Base-by-base conservation (phyloP, 164 flowering plant species). In the Platanus orientalis region DNA sequence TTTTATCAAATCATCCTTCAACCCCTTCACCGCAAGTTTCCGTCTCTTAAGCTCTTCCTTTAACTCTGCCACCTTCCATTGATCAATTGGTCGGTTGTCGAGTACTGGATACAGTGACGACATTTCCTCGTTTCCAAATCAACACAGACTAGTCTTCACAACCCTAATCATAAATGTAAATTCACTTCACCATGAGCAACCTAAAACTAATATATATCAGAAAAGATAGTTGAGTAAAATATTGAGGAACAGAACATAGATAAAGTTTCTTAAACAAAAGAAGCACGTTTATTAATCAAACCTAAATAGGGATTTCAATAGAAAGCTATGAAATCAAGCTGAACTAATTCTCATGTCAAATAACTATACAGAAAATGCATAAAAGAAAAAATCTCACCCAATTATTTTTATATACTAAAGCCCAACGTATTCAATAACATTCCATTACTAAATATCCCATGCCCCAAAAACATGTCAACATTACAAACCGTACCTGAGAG, bases 11-110 rank as follows among this genome's bases (percentile, higher is more conserved):
- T 92, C 98, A 26, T 83, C 96, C 77, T 92, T 92, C 76, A 90
- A 71, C 49, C 96, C 98, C 72, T 64, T 80, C n/a, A 79, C 80
- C 24, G 69, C 65, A 69, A 92, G 71, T 60, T 73, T 88, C 74
- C 98, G 73, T 57, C 76, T 86, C 78, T 78, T 84, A 20, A 92
- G 98, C 77, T 92, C 98, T 60, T 90, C 96, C 70, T 84, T 92
- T 64, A 92, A 71, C 76, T 90, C 98, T 19, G 90, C 80, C 25
- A 92, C 98, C 76, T 76, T 92, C 98, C 92, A 88, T 54, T 89
- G 90, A 71, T 92, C 90, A 74, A 92, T 81, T 39, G 96, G 81
- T 57, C 80, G 71, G 69, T 81, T 76, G 16, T 76, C 84, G 25
- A 92, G 86, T 60, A 82, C 60, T 24, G 81, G 84, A 76, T 92